phyloP scores from a whole-genome alignment of 2,329 filamentous ascomycete species.

The Nigrospora sphaerica region DNA sequence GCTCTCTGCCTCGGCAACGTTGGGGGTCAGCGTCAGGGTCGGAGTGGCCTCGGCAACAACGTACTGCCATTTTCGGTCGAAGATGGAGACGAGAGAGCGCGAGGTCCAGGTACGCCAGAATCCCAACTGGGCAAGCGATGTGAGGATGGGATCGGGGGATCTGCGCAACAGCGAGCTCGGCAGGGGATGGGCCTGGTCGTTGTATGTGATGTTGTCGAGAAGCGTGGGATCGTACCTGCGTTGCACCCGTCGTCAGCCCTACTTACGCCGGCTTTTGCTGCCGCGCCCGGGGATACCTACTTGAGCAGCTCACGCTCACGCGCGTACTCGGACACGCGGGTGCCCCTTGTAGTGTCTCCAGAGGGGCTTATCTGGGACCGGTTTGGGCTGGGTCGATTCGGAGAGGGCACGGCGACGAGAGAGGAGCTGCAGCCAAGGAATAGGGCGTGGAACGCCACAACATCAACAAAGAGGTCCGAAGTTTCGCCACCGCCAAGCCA shows the following conservation, averaged over 20 bases:
- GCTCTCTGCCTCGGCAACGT: constrained; percentile 15
- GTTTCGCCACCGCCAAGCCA: too few relatives aligned
- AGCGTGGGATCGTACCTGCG: background rate
- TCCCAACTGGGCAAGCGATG: constrained; percentile 42
- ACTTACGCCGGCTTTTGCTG: background rate
- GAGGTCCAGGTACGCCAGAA: constrained; percentile 30
- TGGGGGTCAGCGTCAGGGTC: constrained; percentile 27
- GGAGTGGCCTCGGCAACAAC: constrained; percentile 43
- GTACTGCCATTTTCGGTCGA: constrained; percentile 39
- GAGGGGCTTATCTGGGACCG: too few relatives aligned
- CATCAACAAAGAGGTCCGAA: too few relatives aligned
- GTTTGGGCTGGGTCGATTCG: too few relatives aligned
- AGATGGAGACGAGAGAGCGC: constrained; percentile 42
- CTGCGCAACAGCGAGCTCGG: background rate
- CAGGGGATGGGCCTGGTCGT: background rate
- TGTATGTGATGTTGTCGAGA: background rate
- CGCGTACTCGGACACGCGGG: background rate
- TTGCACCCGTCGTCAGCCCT: too few relatives aligned
- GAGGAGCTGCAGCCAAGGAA: too few relatives aligned
- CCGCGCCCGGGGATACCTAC: background rate
- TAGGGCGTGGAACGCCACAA: too few relatives aligned
- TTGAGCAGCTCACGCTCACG: background rate
- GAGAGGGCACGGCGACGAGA: too few relatives aligned
- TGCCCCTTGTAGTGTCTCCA: background rate
- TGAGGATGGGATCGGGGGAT: constrained; percentile 21